Evolutionary conservation across 2,329 filamentous ascomycete species (phyloP).

Genomic region (Ceratocystis huliohia): DNA sequence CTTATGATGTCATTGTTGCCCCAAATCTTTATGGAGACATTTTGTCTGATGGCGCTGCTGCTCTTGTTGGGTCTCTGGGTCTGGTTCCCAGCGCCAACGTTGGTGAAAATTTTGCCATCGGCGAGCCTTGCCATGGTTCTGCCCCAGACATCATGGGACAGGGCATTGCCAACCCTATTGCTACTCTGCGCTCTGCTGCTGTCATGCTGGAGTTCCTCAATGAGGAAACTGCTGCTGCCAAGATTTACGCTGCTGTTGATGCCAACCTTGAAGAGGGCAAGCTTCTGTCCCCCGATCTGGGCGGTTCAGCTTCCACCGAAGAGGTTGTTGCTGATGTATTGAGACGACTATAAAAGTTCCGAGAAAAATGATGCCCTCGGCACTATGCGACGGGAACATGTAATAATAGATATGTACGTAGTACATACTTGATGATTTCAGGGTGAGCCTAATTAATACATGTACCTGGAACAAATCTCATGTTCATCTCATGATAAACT

Average conservation of each 20-base stretch:
- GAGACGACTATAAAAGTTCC: conserved; percentile 51
- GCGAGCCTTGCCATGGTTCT: conserved; percentile 93
- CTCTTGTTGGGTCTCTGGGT: conserved; percentile 80
- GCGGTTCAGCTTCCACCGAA: conserved; percentile 71
- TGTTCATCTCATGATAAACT: not conserved
- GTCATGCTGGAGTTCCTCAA: conserved; percentile 95
- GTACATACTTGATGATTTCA: not conserved
- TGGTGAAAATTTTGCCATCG: conserved; percentile 85
- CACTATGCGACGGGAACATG: not conserved
- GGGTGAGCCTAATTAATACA: not conserved
- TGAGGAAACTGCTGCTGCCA: conserved; percentile 72
- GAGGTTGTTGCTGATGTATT: conserved; percentile 82
- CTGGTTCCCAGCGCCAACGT: conserved; percentile 94
- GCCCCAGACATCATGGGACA: conserved; percentile 91
- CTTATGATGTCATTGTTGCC: conserved; percentile 95
- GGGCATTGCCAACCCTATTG: conserved; percentile 91
- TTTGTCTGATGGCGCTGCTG: conserved; percentile 86
- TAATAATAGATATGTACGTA: conserved; percentile 11
- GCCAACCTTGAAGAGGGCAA: conserved; percentile 73
- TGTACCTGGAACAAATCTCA: not conserved
- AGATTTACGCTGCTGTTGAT: conserved; percentile 86
- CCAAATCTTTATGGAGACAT: conserved; percentile 98
- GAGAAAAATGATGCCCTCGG: too few relatives aligned
- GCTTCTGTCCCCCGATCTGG: conserved; percentile 77
- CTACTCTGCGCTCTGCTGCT: conserved; percentile 78